Evolutionary conservation across 2,329 filamentous ascomycete genomes (phyloP).

Genomic region (Dactylellina parvicollis): DNA sequence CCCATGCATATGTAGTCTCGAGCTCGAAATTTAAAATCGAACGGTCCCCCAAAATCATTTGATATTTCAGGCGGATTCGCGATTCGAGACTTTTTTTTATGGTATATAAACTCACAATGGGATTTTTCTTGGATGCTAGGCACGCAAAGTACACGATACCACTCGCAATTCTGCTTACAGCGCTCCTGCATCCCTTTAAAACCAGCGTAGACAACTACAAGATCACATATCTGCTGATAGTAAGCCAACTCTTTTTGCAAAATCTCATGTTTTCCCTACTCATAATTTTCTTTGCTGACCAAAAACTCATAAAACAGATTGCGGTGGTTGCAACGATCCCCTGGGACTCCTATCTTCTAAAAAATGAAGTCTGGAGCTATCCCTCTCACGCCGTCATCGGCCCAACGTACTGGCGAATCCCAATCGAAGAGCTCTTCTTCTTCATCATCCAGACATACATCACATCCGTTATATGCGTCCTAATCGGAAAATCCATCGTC

Average conservation of each 20-base stretch:
- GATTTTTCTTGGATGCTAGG: slow-evolving; percentile 61
- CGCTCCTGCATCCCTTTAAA: slow-evolving; percentile 71
- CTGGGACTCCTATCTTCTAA: slow-evolving; percentile 80
- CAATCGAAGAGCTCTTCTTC: slow-evolving; percentile 78
- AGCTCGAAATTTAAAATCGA: no score
- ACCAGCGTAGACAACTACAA: slow-evolving; percentile 72
- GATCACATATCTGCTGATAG: slow-evolving; percentile 69
- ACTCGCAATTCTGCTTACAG: slow-evolving; percentile 69
- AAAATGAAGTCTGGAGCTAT: slow-evolving; percentile 75
- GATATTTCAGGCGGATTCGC: neutral
- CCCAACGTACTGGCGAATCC: slow-evolving; percentile 71
- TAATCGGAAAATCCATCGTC: slow-evolving; percentile 72
- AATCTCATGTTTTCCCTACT: neutral
- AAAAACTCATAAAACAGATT: slow-evolving; percentile 60
- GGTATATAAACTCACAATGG: neutral
- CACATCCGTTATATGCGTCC: slow-evolving; percentile 73
- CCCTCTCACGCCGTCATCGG: slow-evolving; percentile 73
- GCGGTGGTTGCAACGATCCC: slow-evolving; percentile 76
- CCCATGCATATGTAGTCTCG: neutral
- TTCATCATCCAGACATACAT: slow-evolving; percentile 81
- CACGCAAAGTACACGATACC: slow-evolving; percentile 75
- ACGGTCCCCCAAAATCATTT: neutral
- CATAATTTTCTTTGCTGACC: neutral
- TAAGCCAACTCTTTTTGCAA: slow-evolving; percentile 55
- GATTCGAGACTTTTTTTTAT: neutral